Percentiles rank a stretch among this genome's conserved stretches.
phyloP scores from a whole-genome alignment of 139 green algal species.

The Dunaliella primolecta region DNA sequence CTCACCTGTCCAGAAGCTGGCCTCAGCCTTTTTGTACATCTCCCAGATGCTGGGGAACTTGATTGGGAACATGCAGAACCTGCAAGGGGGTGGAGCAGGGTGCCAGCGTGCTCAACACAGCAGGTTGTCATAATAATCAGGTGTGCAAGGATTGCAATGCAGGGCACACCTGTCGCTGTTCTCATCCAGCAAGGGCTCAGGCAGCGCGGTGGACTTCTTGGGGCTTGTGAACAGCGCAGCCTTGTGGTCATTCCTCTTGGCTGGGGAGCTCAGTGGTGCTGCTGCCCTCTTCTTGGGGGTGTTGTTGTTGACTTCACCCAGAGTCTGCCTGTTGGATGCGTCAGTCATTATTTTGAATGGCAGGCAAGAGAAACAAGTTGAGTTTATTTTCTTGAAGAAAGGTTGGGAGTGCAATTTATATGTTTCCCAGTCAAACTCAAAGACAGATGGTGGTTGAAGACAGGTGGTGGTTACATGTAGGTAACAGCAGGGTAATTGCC shows the following conservation, averaged over 20 bases:
- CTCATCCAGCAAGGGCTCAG: constrained; percentile 78
- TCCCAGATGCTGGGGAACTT: constrained; percentile 80
- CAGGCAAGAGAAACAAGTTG: too few relatives aligned
- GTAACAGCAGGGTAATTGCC: too few relatives aligned
- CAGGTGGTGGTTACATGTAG: too few relatives aligned
- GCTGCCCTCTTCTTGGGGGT: not conserved
- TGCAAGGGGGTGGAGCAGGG: not conserved
- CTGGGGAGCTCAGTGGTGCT: not conserved
- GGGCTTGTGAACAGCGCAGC: constrained; percentile 31
- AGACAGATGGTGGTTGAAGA: too few relatives aligned
- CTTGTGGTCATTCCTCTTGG: too few relatives aligned
- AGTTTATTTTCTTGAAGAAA: too few relatives aligned
- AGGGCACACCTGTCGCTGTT: constrained; percentile 68
- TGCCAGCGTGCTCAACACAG: too few relatives aligned
- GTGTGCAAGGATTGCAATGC: constrained; percentile 61
- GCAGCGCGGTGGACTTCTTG: not conserved
- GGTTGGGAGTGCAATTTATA: too few relatives aligned
- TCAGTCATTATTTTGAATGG: too few relatives aligned
- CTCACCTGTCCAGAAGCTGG: constrained; percentile 91
- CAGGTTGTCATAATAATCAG: constrained; percentile 50
- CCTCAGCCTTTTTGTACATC: constrained; percentile 97
- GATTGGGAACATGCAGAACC: too few relatives aligned
- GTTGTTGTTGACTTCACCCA: not conserved
- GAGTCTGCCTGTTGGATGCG: not conserved
- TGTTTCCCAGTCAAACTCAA: too few relatives aligned